Conservation (phyloP, 1,284 basidiomycete genomes). For the Neonothopanus nambi region DNA sequence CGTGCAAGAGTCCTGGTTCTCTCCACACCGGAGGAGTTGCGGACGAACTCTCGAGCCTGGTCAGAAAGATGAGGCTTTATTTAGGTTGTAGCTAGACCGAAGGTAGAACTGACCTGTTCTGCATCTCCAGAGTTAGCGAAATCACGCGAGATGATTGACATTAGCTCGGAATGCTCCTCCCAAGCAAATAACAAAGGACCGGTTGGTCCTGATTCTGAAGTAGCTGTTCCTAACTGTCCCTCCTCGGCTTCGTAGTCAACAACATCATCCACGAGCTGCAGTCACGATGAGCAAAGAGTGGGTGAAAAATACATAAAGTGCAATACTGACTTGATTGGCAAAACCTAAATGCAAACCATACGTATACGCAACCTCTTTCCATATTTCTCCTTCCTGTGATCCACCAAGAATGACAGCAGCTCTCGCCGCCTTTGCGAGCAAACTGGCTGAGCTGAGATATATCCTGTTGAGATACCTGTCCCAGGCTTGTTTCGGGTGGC, state of each 20-base stretch:
- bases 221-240: not conserved
- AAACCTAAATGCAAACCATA: slow-evolving; percentile 85
- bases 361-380: slow-evolving; percentile 84
- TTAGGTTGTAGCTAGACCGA: not conserved
- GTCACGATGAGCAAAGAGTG: slow-evolving; percentile 6
- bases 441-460: slow-evolving; percentile 84
- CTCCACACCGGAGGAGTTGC: slow-evolving; percentile 73
- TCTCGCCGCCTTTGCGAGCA: slow-evolving; percentile 82
- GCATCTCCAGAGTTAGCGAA: slow-evolving; percentile 67
- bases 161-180: slow-evolving; percentile 73
- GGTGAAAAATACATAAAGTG: not conserved
- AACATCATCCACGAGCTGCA: slow-evolving; percentile 83
- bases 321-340: slow-evolving; percentile 67
- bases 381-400: slow-evolving; percentile 61
- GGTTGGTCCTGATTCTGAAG: slow-evolving; percentile 66
- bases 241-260: slow-evolving; percentile 68
- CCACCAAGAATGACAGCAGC: slow-evolving; percentile 82
- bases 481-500: slow-evolving; percentile 57
- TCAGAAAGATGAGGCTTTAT: not conserved
- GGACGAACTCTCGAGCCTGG: slow-evolving; percentile 76
- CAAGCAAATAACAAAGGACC: slow-evolving; percentile 84
- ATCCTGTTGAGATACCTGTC: slow-evolving; percentile 82
- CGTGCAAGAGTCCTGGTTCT: slow-evolving; percentile 79
- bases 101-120: slow-evolving; percentile 53
- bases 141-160: slow-evolving; percentile 25